Conservation (phyloP, 306 rosid genomes). For the Rubus parviflorus region DNA sequence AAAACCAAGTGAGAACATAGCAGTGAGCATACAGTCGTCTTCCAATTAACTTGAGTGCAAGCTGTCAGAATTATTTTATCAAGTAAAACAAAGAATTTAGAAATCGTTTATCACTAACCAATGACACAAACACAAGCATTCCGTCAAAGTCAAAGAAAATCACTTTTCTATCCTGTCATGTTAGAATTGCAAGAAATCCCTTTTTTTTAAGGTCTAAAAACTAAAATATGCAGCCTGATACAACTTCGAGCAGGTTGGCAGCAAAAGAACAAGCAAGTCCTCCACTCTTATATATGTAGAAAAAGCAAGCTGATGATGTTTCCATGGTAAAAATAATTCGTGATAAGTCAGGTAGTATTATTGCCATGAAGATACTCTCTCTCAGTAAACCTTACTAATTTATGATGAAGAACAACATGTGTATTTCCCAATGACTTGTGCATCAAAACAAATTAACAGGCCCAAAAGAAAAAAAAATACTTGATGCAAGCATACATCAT, state of each 20-base stretch:
- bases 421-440: neutral
- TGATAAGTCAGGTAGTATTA: neutral
- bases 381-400: too few species aligned
- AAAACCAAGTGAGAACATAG: conserved; percentile 32
- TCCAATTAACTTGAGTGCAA: conserved; percentile 18
- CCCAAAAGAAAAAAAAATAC: neutral
- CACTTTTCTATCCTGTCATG: neutral
- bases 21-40: conserved; percentile 15
- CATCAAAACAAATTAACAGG: neutral
- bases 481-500: conserved; percentile 67
- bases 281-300: neutral
- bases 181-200: neutral
- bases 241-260: neutral
- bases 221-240: neutral
- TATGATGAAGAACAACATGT: neutral
- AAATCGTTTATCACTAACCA: neutral
- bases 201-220: neutral
- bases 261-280: conserved; percentile 5
- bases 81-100: too few species aligned
- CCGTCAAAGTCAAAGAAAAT: too few species aligned
- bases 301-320: neutral
- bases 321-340: neutral
- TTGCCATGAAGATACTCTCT: too few species aligned
- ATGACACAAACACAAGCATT: neutral
- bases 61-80: conserved; percentile 14